Conservation (phyloP, 257 asterid species). For the Solanum chilense region DNA sequence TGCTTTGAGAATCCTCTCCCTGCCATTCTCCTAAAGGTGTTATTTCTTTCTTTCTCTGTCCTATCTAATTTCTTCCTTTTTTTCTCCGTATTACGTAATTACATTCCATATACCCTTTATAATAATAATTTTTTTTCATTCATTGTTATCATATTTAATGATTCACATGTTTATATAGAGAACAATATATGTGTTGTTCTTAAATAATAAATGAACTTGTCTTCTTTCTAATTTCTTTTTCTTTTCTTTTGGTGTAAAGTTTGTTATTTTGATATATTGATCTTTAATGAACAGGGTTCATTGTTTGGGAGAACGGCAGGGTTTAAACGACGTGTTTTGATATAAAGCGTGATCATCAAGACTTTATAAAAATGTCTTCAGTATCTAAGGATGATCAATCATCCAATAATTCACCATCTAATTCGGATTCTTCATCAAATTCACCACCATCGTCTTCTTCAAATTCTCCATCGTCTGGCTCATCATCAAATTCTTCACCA, state of each 20-base stretch:
- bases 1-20: slow-evolving; percentile 23
- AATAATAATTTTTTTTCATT: not conserved
- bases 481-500: not conserved
- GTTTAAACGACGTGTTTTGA: not conserved
- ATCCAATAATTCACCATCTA: not conserved
- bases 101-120: not conserved
- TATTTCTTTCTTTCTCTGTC: not conserved
- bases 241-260: not conserved
- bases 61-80: not conserved
- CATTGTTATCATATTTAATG: too few relatives aligned
- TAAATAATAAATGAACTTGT: not conserved
- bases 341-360: not conserved
- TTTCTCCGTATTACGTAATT: not conserved
- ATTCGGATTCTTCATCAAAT: not conserved
- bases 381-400: not conserved
- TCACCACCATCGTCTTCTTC: not conserved
- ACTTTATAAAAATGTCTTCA: not conserved
- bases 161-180: not conserved
- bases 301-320: slow-evolving; percentile 1
- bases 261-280: not conserved
- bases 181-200: not conserved
- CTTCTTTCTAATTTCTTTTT: too few relatives aligned
- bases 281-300: not conserved
- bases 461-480: not conserved
- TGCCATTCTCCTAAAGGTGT: slow-evolving; percentile 38